Base-by-base conservation (phyloP, 2,329 filamentous ascomycete genomes). In the Sporothrix pallida region DNA sequence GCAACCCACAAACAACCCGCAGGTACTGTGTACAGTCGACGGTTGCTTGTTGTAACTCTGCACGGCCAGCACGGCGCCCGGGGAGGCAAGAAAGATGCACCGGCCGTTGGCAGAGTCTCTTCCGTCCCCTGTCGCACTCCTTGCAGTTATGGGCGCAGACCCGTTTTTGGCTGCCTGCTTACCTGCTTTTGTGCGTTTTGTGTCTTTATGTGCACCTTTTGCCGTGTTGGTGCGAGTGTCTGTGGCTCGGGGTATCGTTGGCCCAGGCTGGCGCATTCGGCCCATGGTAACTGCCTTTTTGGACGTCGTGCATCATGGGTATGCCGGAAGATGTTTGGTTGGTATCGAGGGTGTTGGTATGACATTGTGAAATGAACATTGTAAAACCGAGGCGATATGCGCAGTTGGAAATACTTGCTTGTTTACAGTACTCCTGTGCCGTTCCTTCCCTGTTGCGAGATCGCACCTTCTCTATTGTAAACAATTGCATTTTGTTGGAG, bases 181-280 rank as follows among this genome's bases (percentile, higher is more conserved):
- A 7, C 7, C 31, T 37, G 31, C 31, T 26, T 26, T 26, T 26
- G 23, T 26, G 23, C 23, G 23, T 26, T 26, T 26, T 26, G 23
- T 26, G 23, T 26, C 31, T 37, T 7, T 37, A 37, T 37, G 31
- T 37, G 31, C 31, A 5, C 31, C 31, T 37, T 37, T 37, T 37
- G 31, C 31, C 31, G 31, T 37, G 31, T 37, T 37, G 31, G 31
- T 37, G 7, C 31, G 31, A 37, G 31, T 26, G 4, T 23, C 56
- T 42, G 23, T 37, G n/a, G 37, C n/a, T 48, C 71, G 71, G 71
- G 60, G 48, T 20, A 67, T 72, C 71, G 58, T 72, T 72, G 50
- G 71, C 23, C 71, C 71, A 56, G 56, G 17, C 44, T 67, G 20
- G 42, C 26, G n/a, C 63, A n/a, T 67, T 50, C n/a, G 0, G 58